Evolutionary conservation across 345 rosid species (phyloP), one percentile per base, ranked within the genome.

Genomic region (Eucalyptus victrix): DNA sequence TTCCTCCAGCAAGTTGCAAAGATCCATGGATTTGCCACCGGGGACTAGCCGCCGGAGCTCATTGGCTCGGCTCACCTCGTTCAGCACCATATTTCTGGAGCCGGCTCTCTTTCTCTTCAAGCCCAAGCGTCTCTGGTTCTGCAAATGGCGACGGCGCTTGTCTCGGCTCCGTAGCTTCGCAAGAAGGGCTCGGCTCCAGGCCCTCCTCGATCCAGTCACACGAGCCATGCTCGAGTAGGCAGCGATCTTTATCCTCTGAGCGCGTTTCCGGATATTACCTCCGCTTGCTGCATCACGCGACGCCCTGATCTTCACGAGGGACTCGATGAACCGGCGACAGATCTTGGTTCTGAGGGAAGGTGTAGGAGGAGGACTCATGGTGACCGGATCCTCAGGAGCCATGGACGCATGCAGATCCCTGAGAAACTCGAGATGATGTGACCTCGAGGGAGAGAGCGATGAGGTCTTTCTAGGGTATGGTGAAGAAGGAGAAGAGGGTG

Each of bases 171-270:
- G 83, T 37, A 89, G 76, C 91, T 88, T 91, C 60, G 87, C 60
- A 49, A 91, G 89, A 56, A 93, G 89, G 65, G 93, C 93, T 51
- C 93, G 89, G 87, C 93, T 93, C 94, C 94, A 93, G 24, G 69
- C 89, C 87, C 92, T 90, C 65, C 76, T 89, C 9, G 91, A 37
- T 34, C 94, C 93, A 7, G 90, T 91, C 2, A 92, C 92, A 9
- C 87, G 69, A 37, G 92, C 94, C 93, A 93, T 90, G 65, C 93
- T 90, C 23, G 88, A 65, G 69, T 93, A 88, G 60, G 94, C 92
- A 7, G 91, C 92, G 18, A 54, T 58, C 91, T 88, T 93, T 87
- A 93, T 89, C 53, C 88, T 90, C 30, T 28, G 86, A 53, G 90
- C 88, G 24, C 90, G 87, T 50, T 56, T 86, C 7, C 51, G 42